These are phyloP conservation scores for Pyrenophora teres DNA, from an alignment of 2,329 filamentous ascomycete genomes.

Conservation along the genomic window DNA sequence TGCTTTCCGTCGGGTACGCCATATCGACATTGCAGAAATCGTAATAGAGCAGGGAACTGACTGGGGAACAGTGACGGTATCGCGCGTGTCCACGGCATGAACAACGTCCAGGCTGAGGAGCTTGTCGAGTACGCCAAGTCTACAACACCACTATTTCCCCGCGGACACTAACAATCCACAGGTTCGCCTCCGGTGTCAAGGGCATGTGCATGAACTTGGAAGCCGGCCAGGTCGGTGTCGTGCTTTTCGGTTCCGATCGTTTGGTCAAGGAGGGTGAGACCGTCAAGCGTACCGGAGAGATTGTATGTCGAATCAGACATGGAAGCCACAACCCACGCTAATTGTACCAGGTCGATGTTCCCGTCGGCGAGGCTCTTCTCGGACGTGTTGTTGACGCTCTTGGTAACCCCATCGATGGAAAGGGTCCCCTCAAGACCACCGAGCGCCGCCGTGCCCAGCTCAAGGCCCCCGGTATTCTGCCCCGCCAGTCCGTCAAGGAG, in stretches of 20 bases:
- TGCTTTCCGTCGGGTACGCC: slow-evolving; percentile 97
- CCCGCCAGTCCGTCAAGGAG: slow-evolving; percentile 95
- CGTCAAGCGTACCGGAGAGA: slow-evolving; percentile 99
- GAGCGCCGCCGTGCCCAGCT: slow-evolving; percentile 95
- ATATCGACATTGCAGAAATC: slow-evolving; percentile 38
- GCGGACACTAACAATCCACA: slow-evolving; percentile 51
- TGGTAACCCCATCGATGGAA: slow-evolving; percentile 99
- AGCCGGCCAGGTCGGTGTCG: slow-evolving; percentile 99
- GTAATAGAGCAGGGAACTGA: slow-evolving; percentile 37
- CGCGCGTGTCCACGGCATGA: slow-evolving; percentile 99
- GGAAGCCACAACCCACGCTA: too few species aligned
- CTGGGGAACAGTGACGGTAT: slow-evolving; percentile 88
- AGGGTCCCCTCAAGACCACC: slow-evolving; percentile 92
- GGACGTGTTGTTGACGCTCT: slow-evolving; percentile 98
- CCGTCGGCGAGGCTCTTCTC: slow-evolving; percentile 89
- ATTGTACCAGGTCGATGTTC: slow-evolving; percentile 70
- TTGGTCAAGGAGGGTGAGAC: slow-evolving; percentile 99
- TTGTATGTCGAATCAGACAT: slow-evolving; percentile 56
- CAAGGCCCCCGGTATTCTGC: slow-evolving; percentile 98
- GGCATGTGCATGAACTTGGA: slow-evolving; percentile 99
- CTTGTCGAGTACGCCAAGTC: slow-evolving; percentile 86
- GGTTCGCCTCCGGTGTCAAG: slow-evolving; percentile 99
- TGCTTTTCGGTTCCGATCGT: slow-evolving; percentile 99
- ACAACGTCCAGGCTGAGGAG: slow-evolving; percentile 99
- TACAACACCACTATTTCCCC: slow-evolving; percentile 11